phyloP scores from a whole-genome alignment of 148 eudicot species.

The Agrostemma githago region DNA sequence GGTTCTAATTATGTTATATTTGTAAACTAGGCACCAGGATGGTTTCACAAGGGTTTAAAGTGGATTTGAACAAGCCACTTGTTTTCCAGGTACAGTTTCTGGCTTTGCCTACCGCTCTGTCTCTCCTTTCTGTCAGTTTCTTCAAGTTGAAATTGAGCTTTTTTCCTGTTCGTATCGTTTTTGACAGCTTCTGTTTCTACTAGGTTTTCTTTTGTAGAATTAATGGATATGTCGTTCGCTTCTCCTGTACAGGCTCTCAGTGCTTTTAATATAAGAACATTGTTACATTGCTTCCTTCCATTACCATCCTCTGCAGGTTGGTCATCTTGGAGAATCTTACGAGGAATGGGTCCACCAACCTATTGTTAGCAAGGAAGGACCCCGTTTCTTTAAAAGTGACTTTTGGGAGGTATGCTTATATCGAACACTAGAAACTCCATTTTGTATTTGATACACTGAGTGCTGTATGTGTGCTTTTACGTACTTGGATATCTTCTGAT shows the following conservation, averaged over 20 bases:
- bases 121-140: not conserved
- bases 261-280: not conserved
- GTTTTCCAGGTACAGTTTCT: slow-evolving; percentile 70
- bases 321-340: slow-evolving; percentile 78
- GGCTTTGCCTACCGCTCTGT: not conserved
- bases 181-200: not conserved
- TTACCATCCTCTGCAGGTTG: slow-evolving; percentile 44
- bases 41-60: slow-evolving; percentile 73
- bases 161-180: not conserved
- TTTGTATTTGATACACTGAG: not conserved
- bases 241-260: not conserved
- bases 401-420: slow-evolving; percentile 54
- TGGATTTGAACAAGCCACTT: slow-evolving; percentile 84
- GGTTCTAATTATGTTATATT: not conserved
- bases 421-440: no score
- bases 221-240: not conserved
- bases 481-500: not conserved
- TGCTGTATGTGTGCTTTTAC: not conserved
- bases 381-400: slow-evolving; percentile 67
- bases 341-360: slow-evolving; percentile 86
- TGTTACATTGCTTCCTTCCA: not conserved
- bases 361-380: slow-evolving; percentile 72
- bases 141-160: not conserved
- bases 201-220: not conserved
- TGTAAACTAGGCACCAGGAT: slow-evolving; percentile 37